Percentiles rank a stretch among this genome's conserved stretches.
Conservation (phyloP, 257 asterid species). For the Penstemon newberryi region DNA sequence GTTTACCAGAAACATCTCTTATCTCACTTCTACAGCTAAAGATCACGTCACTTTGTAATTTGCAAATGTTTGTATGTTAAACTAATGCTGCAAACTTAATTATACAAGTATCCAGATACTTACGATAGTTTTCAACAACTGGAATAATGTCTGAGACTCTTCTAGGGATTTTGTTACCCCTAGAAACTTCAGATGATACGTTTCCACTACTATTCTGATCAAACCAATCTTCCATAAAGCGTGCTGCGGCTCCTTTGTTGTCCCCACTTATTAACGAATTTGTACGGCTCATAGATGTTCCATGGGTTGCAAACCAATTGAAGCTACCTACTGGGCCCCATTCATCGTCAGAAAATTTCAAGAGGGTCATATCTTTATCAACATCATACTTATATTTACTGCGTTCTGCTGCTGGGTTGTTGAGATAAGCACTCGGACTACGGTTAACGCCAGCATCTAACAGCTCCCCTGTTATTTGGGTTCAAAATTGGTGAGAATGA, state of each 20-base stretch:
- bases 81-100: background rate
- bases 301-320: constrained; percentile 99
- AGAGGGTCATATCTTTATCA: constrained; percentile 90
- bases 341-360: constrained; percentile 84
- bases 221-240: constrained; percentile 99
- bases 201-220: constrained; percentile 47
- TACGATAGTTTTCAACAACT: constrained; percentile 55
- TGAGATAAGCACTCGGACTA: constrained; percentile 96
- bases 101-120: constrained; percentile 35
- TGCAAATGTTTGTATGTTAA: constrained; percentile 8
- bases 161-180: constrained; percentile 46
- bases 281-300: constrained; percentile 98
- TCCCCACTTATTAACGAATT: constrained; percentile 95
- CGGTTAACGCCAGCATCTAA: constrained; percentile 90
- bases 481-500: constrained; percentile 30
- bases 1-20: constrained; percentile 9
- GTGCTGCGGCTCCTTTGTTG: constrained; percentile 98
- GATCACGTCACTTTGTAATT: constrained; percentile 2
- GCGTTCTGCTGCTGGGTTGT: constrained; percentile 88
- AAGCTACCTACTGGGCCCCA: constrained; percentile 99
- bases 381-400: constrained; percentile 78
- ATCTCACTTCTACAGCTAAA: constrained; percentile 7
- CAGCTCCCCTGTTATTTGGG: constrained; percentile 73
- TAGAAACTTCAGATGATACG: constrained; percentile 28
- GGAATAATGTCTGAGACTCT: constrained; percentile 88